A percentile compares a stretch with the other conserved stretches of the same genome.
phyloP scores from a whole-genome alignment of 2,329 filamentous ascomycete genomes.

The Penicillium corylophilum region DNA sequence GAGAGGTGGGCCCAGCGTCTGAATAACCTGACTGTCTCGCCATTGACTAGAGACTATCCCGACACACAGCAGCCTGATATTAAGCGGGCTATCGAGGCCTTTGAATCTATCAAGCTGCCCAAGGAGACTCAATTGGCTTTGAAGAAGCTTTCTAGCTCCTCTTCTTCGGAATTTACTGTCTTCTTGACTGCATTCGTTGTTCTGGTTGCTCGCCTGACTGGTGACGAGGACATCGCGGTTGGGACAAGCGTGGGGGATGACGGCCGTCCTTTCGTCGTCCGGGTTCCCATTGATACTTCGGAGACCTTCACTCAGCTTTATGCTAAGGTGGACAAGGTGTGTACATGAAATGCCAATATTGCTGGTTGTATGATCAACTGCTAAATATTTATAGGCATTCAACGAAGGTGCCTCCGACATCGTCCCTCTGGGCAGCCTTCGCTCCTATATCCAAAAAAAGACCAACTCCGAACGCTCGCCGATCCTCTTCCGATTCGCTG shows the following conservation, averaged over 20 bases:
- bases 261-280: conserved; percentile 47
- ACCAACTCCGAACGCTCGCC: conserved; percentile 41
- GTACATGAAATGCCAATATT: neutral
- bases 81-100: conserved; percentile 44
- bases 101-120: conserved; percentile 42
- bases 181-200: conserved; percentile 47
- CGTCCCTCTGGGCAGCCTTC: conserved; percentile 42
- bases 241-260: conserved; percentile 46
- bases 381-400: conserved; percentile 34
- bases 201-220: conserved; percentile 47
- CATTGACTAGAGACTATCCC: conserved; percentile 47
- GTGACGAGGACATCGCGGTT: conserved; percentile 51
- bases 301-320: conserved; percentile 44
- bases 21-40: conserved; percentile 44
- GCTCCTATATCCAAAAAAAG: conserved; percentile 42
- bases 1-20: conserved; percentile 44
- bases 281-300: conserved; percentile 41
- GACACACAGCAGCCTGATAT: conserved; percentile 38
- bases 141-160: conserved; percentile 36
- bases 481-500: conserved; percentile 48
- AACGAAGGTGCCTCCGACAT: conserved; percentile 42
- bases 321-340: conserved; percentile 42
- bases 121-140: conserved; percentile 38
- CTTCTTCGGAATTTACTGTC: conserved; percentile 40
- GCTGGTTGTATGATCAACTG: neutral